Evolutionary conservation across 768 basidiomycete genomes (phyloP).

Genomic region (Udeniomyces megalosporus): DNA sequence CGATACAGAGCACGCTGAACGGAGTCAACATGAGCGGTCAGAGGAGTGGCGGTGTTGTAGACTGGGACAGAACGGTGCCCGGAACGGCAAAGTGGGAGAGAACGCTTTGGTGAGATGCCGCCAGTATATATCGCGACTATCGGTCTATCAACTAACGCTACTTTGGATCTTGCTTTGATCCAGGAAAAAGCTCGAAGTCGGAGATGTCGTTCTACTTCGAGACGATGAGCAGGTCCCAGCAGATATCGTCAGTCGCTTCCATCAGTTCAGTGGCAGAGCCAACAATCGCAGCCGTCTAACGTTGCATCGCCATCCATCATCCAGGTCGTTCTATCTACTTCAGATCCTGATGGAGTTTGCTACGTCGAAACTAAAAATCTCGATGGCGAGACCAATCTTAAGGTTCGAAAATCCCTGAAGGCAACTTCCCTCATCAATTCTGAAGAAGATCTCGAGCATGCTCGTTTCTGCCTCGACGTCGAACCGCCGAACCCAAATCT

Average conservation of each 20-base stretch:
- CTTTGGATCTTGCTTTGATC: neutral
- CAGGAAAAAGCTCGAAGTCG: conserved; percentile 90
- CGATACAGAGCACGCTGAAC: conserved; percentile 9
- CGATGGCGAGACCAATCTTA: conserved; percentile 94
- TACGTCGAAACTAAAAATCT: conserved; percentile 97
- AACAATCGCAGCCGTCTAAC: neutral
- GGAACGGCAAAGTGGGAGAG: conserved; percentile 81
- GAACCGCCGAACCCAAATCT: conserved; percentile 89
- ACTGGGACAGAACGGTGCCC: conserved; percentile 50
- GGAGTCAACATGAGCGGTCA: too few species aligned
- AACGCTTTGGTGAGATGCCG: conserved; percentile 69
- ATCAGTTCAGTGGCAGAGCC: neutral
- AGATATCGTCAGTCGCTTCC: conserved; percentile 36
- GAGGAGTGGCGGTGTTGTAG: conserved; percentile 51
- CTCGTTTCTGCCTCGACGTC: conserved; percentile 73
- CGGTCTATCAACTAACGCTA: too few species aligned
- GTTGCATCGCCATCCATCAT: neutral
- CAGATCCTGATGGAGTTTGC: conserved; percentile 77
- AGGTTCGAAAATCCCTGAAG: conserved; percentile 58
- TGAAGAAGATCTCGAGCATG: conserved; percentile 80
- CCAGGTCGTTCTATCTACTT: conserved; percentile 65
- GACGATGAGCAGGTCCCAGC: conserved; percentile 96
- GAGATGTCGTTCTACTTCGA: conserved; percentile 76
- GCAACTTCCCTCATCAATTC: conserved; percentile 58
- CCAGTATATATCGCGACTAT: too few species aligned